These are phyloP conservation scores for Tagetes patula DNA, from an alignment of 129 eudicot species.

Conservation along the genomic window DNA sequence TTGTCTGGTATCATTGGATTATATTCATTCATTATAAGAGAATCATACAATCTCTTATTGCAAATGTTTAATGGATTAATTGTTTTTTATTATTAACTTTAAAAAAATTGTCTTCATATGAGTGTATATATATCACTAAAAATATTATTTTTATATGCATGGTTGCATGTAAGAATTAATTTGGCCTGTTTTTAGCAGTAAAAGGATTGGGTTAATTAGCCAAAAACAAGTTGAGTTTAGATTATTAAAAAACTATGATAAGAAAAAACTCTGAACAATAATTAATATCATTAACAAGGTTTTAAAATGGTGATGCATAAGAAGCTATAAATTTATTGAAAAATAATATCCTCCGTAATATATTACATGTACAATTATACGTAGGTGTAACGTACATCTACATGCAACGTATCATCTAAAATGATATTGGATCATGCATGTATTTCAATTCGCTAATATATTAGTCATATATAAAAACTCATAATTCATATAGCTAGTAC, in stretches of 20 bases:
- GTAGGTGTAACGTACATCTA: no score
- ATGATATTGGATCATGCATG: no score
- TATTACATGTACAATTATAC: no score
- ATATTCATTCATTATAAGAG: conserved; percentile 25
- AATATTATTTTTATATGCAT: not conserved
- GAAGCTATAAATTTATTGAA: not conserved
- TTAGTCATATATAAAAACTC: no score
- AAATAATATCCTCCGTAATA: not conserved
- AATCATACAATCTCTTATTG: not conserved
- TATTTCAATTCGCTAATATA: no score
- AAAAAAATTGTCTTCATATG: not conserved
- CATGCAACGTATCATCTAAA: no score
- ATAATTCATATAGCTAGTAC: no score
- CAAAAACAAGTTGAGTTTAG: not conserved
- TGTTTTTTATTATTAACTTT: not conserved
- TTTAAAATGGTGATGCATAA: not conserved
- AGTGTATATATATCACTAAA: not conserved
- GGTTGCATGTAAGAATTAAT: not conserved
- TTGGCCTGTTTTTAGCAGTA: not conserved
- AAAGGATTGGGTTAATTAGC: not conserved
- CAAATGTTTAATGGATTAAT: not conserved
- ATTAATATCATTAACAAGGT: not conserved
- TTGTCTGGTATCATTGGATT: conserved; percentile 29
- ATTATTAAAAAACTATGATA: not conserved
- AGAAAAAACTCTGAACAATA: not conserved